Percentiles rank a stretch among this genome's conserved stretches.
These are phyloP conservation scores for Cucurbitaria berberidis DNA, from an alignment of 2,329 filamentous ascomycete species.

Conservation along the genomic window DNA sequence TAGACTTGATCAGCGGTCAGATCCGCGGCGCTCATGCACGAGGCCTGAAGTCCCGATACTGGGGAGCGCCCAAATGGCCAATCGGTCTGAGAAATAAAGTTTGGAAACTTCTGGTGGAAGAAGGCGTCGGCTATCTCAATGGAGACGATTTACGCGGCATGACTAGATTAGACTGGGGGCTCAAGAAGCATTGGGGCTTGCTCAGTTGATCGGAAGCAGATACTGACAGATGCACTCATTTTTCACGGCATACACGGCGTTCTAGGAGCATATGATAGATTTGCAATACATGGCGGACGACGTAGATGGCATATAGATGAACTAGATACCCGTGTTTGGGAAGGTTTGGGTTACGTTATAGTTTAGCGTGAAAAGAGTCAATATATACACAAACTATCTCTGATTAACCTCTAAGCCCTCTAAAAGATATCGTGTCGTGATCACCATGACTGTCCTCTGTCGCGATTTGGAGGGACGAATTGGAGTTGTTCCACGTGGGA, in stretches of 20 bases:
- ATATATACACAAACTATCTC: too few relatives aligned
- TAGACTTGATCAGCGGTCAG: conserved; percentile 57
- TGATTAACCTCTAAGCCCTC: too few relatives aligned
- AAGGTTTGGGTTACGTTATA: background rate
- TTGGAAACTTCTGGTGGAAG: conserved; percentile 60
- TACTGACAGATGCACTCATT: background rate
- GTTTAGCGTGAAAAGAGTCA: background rate
- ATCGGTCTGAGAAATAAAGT: conserved; percentile 59
- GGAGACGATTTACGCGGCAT: conserved; percentile 63
- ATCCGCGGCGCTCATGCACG: conserved; percentile 58
- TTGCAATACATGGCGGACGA: background rate
- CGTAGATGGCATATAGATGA: background rate
- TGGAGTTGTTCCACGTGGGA: conserved; percentile 13
- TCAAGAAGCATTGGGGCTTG: conserved; percentile 30
- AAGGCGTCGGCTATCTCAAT: conserved; percentile 64
- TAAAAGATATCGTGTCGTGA: background rate
- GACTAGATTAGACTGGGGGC: conserved; percentile 56
- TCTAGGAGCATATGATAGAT: background rate
- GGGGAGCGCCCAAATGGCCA: conserved; percentile 64
- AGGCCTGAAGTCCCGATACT: conserved; percentile 64
- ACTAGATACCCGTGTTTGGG: background rate
- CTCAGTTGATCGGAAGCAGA: conserved; percentile 14
- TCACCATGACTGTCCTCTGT: background rate
- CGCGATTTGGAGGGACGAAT: background rate
- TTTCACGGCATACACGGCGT: background rate